Evolutionary conservation across 306 rosid species (phyloP), one percentile per base, ranked within the genome.

Genomic region (Dalbergia cochinchinensis): DNA sequence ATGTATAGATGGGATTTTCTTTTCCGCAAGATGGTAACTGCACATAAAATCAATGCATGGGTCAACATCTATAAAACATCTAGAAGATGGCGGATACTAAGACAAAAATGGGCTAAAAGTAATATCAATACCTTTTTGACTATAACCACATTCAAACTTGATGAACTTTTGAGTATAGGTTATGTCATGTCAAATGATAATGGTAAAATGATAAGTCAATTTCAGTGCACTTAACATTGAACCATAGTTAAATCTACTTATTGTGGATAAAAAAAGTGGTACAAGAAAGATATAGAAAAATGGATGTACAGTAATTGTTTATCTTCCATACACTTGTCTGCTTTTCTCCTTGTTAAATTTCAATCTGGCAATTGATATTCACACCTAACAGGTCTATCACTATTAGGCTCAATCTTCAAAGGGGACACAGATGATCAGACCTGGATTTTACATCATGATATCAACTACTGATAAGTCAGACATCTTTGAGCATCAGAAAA

Each of bases 1-100:
- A 55, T 91, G 95, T 61, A 91, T 87, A 8, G 97, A 93, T 79
- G 99, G 94, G 69, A 96, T 91, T 84, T 91, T 93, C 92, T 96
- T 96, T 91, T 93, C 97, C 5, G 98, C 99, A 55, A 96, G 88
- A 88, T 96, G 99, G 85, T 89, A 96, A 73, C 98, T 94, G 92
- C 83, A 75, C 68, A 84, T 59, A 83, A 34, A 82, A 72, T 34
- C 62, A 65, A 81, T 61, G 61, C 12, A n/a, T 5, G 41, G 65
- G 77, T 86, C 48, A 83, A 50, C 55, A 84, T 77, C 68, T 13
- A 73, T 37, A 54, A 41, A 78, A 53, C 19, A 54, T 62, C 57
- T 51, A 51, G 66, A 74, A 50, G 69, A 34, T 31, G 70, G 71
- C 4, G 0, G 48, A 66, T 58, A 74, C 64, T 72, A 51, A 12